Evolutionary conservation across 1,284 basidiomycete genomes (phyloP).

Genomic region (Ustilago lituana): DNA sequence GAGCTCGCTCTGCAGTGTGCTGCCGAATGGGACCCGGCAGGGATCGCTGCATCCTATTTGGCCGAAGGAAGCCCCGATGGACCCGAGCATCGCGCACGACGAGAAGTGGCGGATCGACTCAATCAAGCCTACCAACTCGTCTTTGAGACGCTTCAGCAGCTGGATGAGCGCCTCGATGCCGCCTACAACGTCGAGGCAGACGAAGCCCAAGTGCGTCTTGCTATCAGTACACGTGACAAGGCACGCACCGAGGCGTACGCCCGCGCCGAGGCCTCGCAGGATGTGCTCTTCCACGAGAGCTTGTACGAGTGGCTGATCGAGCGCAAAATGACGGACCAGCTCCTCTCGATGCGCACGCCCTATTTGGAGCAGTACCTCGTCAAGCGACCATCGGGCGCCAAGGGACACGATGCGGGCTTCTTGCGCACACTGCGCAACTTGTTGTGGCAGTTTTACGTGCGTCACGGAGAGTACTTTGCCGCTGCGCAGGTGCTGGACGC

Average conservation of each 20-base stretch:
- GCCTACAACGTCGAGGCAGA: conserved; percentile 43
- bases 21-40: conserved; percentile 79
- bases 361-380: conserved; percentile 88
- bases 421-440: conserved; percentile 76
- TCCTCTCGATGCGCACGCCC: conserved; percentile 75
- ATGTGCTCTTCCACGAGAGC: conserved; percentile 92
- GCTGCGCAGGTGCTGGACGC: conserved; percentile 88
- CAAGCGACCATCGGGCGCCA: conserved; percentile 76
- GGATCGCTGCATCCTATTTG: conserved; percentile 67
- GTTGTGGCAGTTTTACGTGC: conserved; percentile 94
- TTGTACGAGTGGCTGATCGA: conserved; percentile 93
- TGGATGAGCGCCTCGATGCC: conserved; percentile 73
- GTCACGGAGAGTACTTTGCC: conserved; percentile 74
- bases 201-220: conserved; percentile 57
- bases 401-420: conserved; percentile 30
- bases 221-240: conserved; percentile 57
- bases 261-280: conserved; percentile 79
- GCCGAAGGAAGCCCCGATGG: conserved; percentile 74
- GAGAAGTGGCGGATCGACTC: conserved; percentile 71
- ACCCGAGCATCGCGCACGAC: conserved; percentile 73
- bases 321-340: conserved; percentile 81
- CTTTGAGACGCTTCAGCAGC: conserved; percentile 78
- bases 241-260: conserved; percentile 52
- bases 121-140: conserved; percentile 75
- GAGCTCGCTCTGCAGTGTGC: conserved; percentile 88